Base-by-base conservation (phyloP, 768 basidiomycete genomes). In the Hypholoma sublateritium region DNA sequence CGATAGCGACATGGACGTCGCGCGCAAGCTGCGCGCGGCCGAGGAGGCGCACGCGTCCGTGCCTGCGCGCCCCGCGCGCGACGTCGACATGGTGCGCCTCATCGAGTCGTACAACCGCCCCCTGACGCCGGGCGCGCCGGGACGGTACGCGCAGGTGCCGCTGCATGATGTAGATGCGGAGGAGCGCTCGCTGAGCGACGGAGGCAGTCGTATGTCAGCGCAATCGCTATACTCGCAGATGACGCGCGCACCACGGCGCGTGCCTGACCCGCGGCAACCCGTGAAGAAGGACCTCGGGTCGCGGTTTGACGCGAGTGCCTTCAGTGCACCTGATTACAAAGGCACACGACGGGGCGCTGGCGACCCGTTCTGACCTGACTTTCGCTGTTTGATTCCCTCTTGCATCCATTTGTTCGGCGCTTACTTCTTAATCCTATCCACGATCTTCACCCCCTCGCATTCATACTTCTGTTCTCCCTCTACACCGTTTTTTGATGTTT, bases 261-360 rank as follows among this genome's bases (percentile, higher is more conserved):
- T 72, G 45, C 86, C 88, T 7, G 86, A 89, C 60, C 80, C 87
- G 32, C 80, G 87, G 12, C 81, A 87, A 67, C 88, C 89, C 24
- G 77, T 88, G 41, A 64, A 55, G 57, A 57, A 64, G 2, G 62
- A 67, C 25, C 56, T 61, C 44, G 61, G 57, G n/a, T 70, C 71
- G 57, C 77, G 83, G 51, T 85, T 85, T 67, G 85, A 83, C 21
- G 65, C 69, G 50, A 80, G 79, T 58, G 82, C 82, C 13, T 61
- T 62, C 57, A 61, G 58, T 32, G 28, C 28, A 9, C 28, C 28
- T 9, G 28, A 32, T 9, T 32, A 7, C 28, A 32, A 32, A 14
- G 8, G 16, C 41, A 14, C 19, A 11, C 17, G 11, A 9, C 43
- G 43, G 43, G 22, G 19, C 19, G 22, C 11, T 21, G 43, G n/a